Evolutionary conservation across 2,329 filamentous ascomycete genomes (phyloP).

Genomic region (Metarhizium brunneum): DNA sequence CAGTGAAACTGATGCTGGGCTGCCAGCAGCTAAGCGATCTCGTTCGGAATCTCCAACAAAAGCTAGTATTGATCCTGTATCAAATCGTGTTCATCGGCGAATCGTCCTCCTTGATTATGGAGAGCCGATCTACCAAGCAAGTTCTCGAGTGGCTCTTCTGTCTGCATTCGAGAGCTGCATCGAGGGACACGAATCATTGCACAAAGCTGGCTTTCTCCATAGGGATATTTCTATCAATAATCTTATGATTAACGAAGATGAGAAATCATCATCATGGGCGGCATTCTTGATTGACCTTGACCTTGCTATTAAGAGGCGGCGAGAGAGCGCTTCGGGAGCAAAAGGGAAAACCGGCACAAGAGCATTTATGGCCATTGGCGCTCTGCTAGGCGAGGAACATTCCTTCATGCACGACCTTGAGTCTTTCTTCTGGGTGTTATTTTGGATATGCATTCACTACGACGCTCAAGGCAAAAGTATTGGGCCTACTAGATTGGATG

Average conservation of each 20-base stretch:
- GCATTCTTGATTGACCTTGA: constrained; percentile 35
- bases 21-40: constrained; percentile 21
- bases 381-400: constrained; percentile 30
- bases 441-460: constrained; percentile 36
- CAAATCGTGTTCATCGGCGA: constrained; percentile 30
- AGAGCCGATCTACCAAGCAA: constrained; percentile 31
- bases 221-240: constrained; percentile 36
- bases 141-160: constrained; percentile 26
- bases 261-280: constrained; percentile 25
- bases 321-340: constrained; percentile 25
- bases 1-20: constrained; percentile 14
- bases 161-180: constrained; percentile 27
- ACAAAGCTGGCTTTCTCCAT: constrained; percentile 27
- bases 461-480: constrained; percentile 7
- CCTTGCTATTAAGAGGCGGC: constrained; percentile 23
- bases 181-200: constrained; percentile 26
- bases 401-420: constrained; percentile 39
- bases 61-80: constrained; percentile 5
- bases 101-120: constrained; percentile 31
- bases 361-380: constrained; percentile 37
- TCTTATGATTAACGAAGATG: constrained; percentile 36
- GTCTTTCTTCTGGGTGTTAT: constrained; percentile 39
- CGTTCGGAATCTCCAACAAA: constrained; percentile 20
- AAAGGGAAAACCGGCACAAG: constrained; percentile 32
- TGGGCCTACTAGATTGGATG: no score